phyloP scores from a whole-genome alignment of 2,329 filamentous ascomycete genomes.

The Alternaria sp. region DNA sequence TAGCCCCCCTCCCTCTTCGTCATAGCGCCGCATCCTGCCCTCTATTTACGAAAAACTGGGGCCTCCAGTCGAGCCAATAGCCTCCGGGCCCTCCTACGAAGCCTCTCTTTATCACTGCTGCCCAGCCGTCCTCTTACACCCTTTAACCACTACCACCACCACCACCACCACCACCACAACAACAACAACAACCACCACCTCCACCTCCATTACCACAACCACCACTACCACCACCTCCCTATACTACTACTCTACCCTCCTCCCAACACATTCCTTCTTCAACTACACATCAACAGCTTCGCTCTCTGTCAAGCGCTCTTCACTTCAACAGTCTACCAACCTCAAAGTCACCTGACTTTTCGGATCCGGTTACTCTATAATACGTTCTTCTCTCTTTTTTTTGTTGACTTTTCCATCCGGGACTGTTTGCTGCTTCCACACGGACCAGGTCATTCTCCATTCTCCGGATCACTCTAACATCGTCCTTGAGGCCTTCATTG shows the following conservation, averaged over 20 bases:
- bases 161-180: conserved; percentile 20
- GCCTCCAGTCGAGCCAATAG: conserved; percentile 40
- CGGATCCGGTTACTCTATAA: conserved; percentile 29
- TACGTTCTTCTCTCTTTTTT: conserved; percentile 24
- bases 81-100: conserved; percentile 26
- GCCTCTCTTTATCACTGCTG: conserved; percentile 45
- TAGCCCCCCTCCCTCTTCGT: conserved; percentile 48
- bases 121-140: conserved; percentile 48
- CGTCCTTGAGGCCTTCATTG: conserved; percentile 54
- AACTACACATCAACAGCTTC: conserved; percentile 22
- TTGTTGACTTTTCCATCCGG: conserved; percentile 16
- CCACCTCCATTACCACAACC: not conserved
- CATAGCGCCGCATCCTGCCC: conserved; percentile 50
- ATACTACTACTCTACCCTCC: conserved; percentile 29
- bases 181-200: conserved; percentile 21
- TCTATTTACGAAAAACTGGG: conserved; percentile 51
- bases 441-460: conserved; percentile 19
- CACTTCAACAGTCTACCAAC: conserved; percentile 14
- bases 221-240: conserved; percentile 5
- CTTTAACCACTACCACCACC: conserved; percentile 21
- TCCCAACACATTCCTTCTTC: conserved; percentile 37
- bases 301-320: conserved; percentile 23
- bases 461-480: conserved; percentile 34
- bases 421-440: conserved; percentile 17
- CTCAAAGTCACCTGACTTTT: conserved; percentile 35